Evolutionary conservation across 2,329 filamentous ascomycete genomes (phyloP), one percentile per base, ranked within the genome.

Genomic region (Coniochaeta sp.): DNA sequence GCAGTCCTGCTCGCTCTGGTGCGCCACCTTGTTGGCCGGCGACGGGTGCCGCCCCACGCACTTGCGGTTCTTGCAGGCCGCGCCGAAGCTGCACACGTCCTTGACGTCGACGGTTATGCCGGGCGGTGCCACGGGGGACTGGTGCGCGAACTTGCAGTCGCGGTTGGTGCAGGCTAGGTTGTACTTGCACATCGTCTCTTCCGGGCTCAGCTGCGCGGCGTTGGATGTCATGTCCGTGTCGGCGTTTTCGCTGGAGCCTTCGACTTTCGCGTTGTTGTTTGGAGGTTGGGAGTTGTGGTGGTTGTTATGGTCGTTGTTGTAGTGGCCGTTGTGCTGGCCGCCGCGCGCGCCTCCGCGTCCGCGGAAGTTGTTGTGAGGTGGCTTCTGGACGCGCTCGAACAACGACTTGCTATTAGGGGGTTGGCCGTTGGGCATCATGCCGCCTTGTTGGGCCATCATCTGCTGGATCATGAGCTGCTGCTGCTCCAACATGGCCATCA

Each of bases 41-140:
- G 93, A 97, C 2, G 95, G 95, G 73, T 99, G 95, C 62, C 91
- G 90, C 33, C 84, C 93, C 9, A 89, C 90, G 71, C 95, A 99
- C 77, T 98, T 98, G 69, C 86, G 83, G 80, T 98, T 99, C 77
- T 95, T 96, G 85, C 95, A 99, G 9, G 92, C 92, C 1, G 87
- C 91, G 22, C 92, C 93, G 68, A 90, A 98, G 19, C 83, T 83
- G 77, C 95, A 99, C 19, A 83, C 80, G 68, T 96, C 91, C 61
- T 81, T 84, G 66, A 93, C 81, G 72, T 98, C 95, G 61, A 98
- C 81, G 0, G 87, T 82, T 1, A 83, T 84, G 31, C 89, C 90
- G 1, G 89, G 88, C 3, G 91, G 89, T 34, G 93, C 93, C 1
- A 90, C 92, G 1, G 95, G 92, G 17, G 93, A 96, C 76, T 97